Evolutionary conservation across 805 yeast genomes (phyloP).

Genomic region (Kluyveromyces aestuarii): DNA sequence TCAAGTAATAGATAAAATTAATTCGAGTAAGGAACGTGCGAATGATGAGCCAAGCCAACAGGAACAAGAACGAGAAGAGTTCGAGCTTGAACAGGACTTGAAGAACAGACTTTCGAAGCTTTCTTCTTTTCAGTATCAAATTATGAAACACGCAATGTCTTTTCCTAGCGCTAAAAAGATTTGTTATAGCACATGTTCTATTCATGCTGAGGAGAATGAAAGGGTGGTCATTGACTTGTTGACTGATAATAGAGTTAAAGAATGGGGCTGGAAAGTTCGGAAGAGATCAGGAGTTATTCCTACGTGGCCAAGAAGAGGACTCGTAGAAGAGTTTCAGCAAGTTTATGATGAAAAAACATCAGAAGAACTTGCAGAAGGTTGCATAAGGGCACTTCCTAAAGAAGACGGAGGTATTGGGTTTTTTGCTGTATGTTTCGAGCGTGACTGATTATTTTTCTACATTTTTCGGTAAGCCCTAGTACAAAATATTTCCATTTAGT

Average conservation of each 20-base stretch:
- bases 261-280: constrained; percentile 67
- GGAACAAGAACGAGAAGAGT: constrained; percentile 39
- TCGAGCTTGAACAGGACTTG: constrained; percentile 37
- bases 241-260: constrained; percentile 51
- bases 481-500: not conserved
- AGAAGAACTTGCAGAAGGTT: constrained; percentile 64
- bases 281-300: constrained; percentile 61
- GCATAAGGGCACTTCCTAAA: constrained; percentile 77
- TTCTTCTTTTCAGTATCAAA: constrained; percentile 78
- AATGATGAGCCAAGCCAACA: constrained; percentile 13
- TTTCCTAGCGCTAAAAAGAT: constrained; percentile 72
- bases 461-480: not conserved
- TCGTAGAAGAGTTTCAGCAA: constrained; percentile 53
- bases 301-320: constrained; percentile 80
- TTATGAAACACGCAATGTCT: constrained; percentile 78
- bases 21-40: constrained; percentile 20
- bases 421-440: constrained; percentile 85
- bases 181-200: constrained; percentile 92
- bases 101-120: constrained; percentile 46
- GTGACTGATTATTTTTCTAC: constrained; percentile 3
- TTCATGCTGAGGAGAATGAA: constrained; percentile 91
- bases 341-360: constrained; percentile 37
- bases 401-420: constrained; percentile 98
- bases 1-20: constrained; percentile 42
- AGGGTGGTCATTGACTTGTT: constrained; percentile 76